Conservation (phyloP, 768 basidiomycete genomes). For the Psilocybe azurescens region DNA sequence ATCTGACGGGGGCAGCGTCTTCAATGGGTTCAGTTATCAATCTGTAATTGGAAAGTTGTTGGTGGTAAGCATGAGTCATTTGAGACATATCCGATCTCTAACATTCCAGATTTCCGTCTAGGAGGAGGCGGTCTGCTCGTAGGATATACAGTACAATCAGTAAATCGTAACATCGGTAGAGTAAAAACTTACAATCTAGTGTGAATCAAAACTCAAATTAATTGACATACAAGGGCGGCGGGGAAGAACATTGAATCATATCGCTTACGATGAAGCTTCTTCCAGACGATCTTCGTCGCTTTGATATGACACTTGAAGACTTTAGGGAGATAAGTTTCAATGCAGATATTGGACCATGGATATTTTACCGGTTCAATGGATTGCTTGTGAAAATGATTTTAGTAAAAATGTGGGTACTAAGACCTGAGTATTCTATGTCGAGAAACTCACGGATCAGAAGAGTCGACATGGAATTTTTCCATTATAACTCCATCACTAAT, state of each 20-base stretch:
- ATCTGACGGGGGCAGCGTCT: neutral
- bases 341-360: neutral
- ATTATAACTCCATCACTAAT: conserved; percentile 3
- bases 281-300: neutral
- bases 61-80: neutral
- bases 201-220: neutral
- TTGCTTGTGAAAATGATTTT: neutral
- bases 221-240: neutral
- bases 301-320: neutral
- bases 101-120: conserved; percentile 18
- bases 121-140: conserved; percentile 13
- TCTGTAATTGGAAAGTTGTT: neutral
- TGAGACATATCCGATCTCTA: neutral
- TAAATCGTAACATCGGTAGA: neutral
- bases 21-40: conserved; percentile 11
- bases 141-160: too few relatives aligned
- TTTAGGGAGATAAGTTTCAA: neutral
- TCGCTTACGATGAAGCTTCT: neutral
- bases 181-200: conserved; percentile 8
- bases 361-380: neutral
- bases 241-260: neutral
- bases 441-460: conserved; percentile 17
- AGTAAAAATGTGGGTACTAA: too few relatives aligned
- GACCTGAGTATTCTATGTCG: too few relatives aligned
- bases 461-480: neutral